phyloP scores from a whole-genome alignment of 1,284 basidiomycete species.

The Pseudozyma sp. region DNA sequence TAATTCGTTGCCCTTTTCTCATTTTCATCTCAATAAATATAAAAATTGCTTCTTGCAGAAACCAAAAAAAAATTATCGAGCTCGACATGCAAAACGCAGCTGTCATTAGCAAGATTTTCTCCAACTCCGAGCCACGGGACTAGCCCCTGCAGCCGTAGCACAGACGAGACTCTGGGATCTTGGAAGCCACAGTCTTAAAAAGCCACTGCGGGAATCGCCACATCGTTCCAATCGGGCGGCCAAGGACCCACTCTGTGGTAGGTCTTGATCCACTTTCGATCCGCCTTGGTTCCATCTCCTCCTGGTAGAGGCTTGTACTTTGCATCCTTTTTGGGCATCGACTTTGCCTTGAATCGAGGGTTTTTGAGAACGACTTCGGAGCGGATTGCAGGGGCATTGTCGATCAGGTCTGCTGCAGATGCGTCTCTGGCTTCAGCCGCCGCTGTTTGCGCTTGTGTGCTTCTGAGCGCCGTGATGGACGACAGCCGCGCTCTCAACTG shows the following conservation, averaged over 20 bases:
- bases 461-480: constrained; percentile 6
- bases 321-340: neutral
- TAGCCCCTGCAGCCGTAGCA: too few species aligned
- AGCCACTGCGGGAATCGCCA: constrained; percentile 14
- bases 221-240: constrained; percentile 5
- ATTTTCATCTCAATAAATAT: too few species aligned
- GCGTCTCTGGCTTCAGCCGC: constrained; percentile 2
- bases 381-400: constrained; percentile 8
- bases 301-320: neutral
- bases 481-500: constrained; percentile 12
- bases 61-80: too few species aligned
- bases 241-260: neutral
- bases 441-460: neutral
- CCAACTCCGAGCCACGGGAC: too few species aligned
- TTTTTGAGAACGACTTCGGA: constrained; percentile 6
- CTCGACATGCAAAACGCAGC: too few species aligned
- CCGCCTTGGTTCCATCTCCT: neutral
- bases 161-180: too few species aligned
- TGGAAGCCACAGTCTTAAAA: neutral
- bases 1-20: too few species aligned
- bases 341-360: neutral
- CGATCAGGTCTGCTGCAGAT: constrained; percentile 4
- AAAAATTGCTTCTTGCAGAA: too few species aligned
- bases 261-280: constrained; percentile 1
- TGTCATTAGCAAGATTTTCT: too few species aligned